These are phyloP conservation scores for Neostapfia colusana DNA, from an alignment of 176 grass and related monocot species.

Conservation along the genomic window DNA sequence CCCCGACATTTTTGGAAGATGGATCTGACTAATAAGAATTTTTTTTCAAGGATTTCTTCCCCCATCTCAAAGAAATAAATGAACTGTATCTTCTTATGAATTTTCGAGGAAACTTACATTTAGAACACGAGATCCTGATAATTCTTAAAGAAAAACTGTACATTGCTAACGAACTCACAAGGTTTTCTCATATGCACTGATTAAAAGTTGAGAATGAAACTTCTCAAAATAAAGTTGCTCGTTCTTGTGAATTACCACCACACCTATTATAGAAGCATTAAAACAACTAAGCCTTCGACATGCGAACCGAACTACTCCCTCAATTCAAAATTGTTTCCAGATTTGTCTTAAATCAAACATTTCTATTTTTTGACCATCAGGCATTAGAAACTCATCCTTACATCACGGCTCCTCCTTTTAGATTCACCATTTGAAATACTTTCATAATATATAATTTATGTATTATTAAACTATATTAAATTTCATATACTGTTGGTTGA, in stretches of 20 bases:
- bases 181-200: not conserved
- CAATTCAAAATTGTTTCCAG: too few species aligned
- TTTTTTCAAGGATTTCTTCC: not conserved
- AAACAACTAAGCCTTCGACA: too few species aligned
- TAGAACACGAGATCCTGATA: not conserved
- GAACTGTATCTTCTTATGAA: too few species aligned
- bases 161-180: not conserved
- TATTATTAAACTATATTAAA: not conserved
- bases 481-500: not conserved
- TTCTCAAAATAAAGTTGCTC: conserved; percentile 27
- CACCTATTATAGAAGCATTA: too few species aligned
- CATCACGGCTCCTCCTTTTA: not conserved
- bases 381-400: not conserved
- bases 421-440: not conserved
- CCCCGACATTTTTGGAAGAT: not conserved
- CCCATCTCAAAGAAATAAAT: too few species aligned
- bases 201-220: conserved; percentile 24
- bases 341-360: not conserved
- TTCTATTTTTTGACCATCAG: not conserved
- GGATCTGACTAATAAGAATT: not conserved
- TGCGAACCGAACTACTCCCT: too few species aligned
- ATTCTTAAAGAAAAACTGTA: not conserved
- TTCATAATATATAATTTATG: not conserved
- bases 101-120: not conserved
- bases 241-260: conserved; percentile 46